Base-by-base conservation (phyloP, 2,329 filamentous ascomycete species). In the Colletotrichum cereale region DNA sequence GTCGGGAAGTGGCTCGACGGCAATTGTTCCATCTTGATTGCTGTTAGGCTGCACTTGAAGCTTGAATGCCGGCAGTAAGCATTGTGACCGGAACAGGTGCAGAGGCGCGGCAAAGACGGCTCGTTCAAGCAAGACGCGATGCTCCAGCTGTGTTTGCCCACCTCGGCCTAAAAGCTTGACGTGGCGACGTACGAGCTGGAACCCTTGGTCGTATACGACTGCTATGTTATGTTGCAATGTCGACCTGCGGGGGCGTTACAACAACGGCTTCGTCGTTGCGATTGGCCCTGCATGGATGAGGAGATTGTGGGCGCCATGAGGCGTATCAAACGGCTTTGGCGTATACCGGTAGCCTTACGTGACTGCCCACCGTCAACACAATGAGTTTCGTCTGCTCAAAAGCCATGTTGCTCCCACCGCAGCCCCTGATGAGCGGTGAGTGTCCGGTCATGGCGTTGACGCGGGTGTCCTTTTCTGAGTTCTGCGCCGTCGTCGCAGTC, bases 371-470 rank as follows among this genome's bases (percentile, higher is more conserved):
- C 24, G 48, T 11, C 24, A 18, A 29, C 5, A 24, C 47, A 29
- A 16, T 26, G 24, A 24, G 24, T 14, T 29, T 29, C 11, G 6
- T n/a, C 50, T 31, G 29, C 50, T 8, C 53, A 16, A 29, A 21
- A 21, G 12, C 12, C n/a, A 7, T 18, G 3, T 21, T 10, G 7
- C 18, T 21, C 18, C 38, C 29, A 56, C 34, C 34, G 14, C 21
- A 56, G 31, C 53, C 53, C 18, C 47, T 55, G n/a, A 47, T 55
- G 48, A 67, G 36, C 53, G 29, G 56, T 58, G 11, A 31, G 36
- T 3, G 36, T 58, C 2, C 18, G 14, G 36, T 2, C 36, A 56
- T 21, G 26, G 36, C 6, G 38, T 47, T 47, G 60, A 52, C n/a
- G 18, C n/a, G 60, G 18, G 38, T 29, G 42, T 61, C 16, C 11